Evolutionary conservation across 768 basidiomycete genomes (phyloP).

Genomic region (Kwoniella mangroviensis): DNA sequence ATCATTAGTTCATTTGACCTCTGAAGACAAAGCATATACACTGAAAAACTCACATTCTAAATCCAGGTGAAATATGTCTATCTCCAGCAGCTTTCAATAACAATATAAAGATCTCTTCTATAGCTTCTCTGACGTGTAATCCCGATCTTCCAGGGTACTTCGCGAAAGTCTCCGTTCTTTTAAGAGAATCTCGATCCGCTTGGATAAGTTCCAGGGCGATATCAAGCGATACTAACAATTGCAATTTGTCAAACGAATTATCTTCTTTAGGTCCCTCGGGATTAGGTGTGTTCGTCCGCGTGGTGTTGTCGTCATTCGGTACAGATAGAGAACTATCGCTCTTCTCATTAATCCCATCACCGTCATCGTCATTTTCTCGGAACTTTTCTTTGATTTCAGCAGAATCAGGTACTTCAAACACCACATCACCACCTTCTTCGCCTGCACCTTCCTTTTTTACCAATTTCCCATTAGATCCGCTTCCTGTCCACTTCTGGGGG

Average conservation of each 20-base stretch:
- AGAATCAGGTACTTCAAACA: conserved; percentile 28
- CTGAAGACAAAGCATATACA: too few species aligned
- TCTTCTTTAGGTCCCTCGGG: conserved; percentile 23
- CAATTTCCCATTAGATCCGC: conserved; percentile 26
- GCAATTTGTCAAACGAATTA: conserved; percentile 65
- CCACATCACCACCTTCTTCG: conserved; percentile 34
- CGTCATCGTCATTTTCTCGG: background rate
- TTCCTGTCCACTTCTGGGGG: conserved; percentile 79
- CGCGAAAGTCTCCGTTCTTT: conserved; percentile 87
- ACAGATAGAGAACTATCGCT: conserved; percentile 4
- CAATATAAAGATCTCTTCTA: conserved; percentile 90
- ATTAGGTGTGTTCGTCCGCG: conserved; percentile 17
- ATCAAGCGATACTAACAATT: conserved; percentile 89
- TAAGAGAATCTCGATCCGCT: conserved; percentile 84
- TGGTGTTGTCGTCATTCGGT: conserved; percentile 32
- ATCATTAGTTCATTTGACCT: too few species aligned
- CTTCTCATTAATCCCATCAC: conserved; percentile 6
- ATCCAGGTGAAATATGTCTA: conserved; percentile 79
- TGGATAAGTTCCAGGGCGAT: conserved; percentile 90
- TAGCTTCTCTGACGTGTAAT: conserved; percentile 82
- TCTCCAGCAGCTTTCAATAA: conserved; percentile 77
- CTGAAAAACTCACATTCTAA: conserved; percentile 70
- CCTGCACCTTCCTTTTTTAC: conserved; percentile 34
- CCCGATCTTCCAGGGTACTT: conserved; percentile 87
- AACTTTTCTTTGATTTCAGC: conserved; percentile 23